phyloP scores from a whole-genome alignment of 2,329 filamentous ascomycete genomes.

The Monosporascus sp. region DNA sequence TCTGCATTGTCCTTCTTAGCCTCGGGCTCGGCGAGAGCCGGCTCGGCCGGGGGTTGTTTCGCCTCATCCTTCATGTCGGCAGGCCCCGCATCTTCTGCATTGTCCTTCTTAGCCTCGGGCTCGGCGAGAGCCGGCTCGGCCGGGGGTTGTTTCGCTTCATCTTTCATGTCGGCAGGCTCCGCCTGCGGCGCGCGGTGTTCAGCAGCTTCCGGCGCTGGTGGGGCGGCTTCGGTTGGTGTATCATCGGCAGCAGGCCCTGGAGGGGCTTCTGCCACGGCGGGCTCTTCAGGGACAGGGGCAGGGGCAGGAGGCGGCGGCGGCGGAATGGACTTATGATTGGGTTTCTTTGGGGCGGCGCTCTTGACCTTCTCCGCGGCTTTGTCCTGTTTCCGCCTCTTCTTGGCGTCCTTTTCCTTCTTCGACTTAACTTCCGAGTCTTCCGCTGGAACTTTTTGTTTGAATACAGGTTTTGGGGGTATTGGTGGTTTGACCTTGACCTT shows the following conservation, averaged over 20 bases:
- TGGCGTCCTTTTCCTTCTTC: constrained; percentile 7
- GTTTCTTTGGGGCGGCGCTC: constrained; percentile 3
- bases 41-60: background rate
- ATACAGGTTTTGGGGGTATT: background rate
- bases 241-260: constrained; percentile 5
- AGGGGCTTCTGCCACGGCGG: constrained; percentile 1
- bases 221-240: constrained; percentile 1
- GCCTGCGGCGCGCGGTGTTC: constrained; percentile 3
- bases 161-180: background rate
- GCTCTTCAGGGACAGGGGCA: background rate
- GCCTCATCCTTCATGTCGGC: background rate
- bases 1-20: constrained; percentile 6
- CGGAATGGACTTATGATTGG: background rate
- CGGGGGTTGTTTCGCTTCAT: background rate
- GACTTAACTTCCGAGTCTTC: no score
- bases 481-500: constrained; percentile 11
- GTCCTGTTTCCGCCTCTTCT: constrained; percentile 6
- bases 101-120: constrained; percentile 6
- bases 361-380: constrained; percentile 11
- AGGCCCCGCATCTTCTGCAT: background rate
- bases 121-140: background rate
- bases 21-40: constrained; percentile 1
- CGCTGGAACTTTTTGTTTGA: background rate
- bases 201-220: constrained; percentile 1
- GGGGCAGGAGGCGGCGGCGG: background rate